These are phyloP conservation scores for Solanum arcanum DNA, from an alignment of 257 asterid species.

Conservation along the genomic window DNA sequence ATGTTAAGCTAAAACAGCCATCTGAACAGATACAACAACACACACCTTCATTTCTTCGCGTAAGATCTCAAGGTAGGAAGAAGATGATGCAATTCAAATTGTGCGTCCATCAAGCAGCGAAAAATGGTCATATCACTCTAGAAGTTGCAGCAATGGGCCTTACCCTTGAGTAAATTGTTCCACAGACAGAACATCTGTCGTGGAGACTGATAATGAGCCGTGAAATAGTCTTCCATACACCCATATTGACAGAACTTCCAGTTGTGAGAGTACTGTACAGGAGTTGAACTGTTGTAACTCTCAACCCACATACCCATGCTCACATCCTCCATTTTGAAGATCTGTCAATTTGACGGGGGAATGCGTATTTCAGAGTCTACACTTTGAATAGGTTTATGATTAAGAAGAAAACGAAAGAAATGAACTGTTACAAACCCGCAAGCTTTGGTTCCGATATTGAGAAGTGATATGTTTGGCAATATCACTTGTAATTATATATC, in stretches of 20 bases:
- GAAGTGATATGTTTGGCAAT: constrained; percentile 58
- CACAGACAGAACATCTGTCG: constrained; percentile 77
- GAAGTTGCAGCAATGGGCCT: constrained; percentile 31
- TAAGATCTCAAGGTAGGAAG: not conserved
- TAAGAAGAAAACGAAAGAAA: not conserved
- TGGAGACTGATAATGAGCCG: constrained; percentile 98
- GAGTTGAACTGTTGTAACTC: constrained; percentile 55
- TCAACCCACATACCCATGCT: constrained; percentile 99
- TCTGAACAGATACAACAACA: not conserved
- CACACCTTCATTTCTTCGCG: not conserved
- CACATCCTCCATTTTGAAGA: constrained; percentile 97
- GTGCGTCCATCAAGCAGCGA: not conserved
- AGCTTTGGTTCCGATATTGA: constrained; percentile 47
- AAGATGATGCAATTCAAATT: not conserved
- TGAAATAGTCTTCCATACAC: constrained; percentile 73
- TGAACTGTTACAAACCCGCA: constrained; percentile 43
- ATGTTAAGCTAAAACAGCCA: not conserved
- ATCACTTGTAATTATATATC: constrained; percentile 78
- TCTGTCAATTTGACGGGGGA: constrained; percentile 22
- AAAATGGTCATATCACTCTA: not conserved
- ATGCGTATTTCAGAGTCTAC: not conserved
- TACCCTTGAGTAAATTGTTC: constrained; percentile 28
- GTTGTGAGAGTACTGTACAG: constrained; percentile 61
- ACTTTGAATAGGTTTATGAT: not conserved
- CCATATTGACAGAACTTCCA: constrained; percentile 95